Conservation (phyloP, 257 asterid species). For the Phtheirospermum japonicum region DNA sequence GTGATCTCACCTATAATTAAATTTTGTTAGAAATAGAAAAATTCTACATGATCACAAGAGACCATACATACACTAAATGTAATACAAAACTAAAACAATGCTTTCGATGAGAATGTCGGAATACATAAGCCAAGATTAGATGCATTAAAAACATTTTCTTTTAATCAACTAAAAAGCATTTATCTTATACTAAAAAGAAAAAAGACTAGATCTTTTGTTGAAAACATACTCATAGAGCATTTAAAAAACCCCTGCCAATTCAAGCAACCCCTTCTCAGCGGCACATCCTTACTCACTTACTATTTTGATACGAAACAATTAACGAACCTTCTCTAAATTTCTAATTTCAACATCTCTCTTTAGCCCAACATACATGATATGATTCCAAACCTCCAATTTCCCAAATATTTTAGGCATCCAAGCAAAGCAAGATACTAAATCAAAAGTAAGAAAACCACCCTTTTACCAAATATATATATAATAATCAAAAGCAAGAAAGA, state of each 20-base stretch:
- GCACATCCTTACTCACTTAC: not conserved
- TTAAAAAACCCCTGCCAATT: too few species aligned
- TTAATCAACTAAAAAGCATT: not conserved
- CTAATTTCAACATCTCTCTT: not conserved
- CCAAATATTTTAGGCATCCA: conserved; percentile 28
- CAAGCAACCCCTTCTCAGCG: conserved; percentile 30
- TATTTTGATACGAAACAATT: conserved; percentile 33
- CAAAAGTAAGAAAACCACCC: too few species aligned
- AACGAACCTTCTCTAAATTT: not conserved
- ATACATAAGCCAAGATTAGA: conserved; percentile 1
- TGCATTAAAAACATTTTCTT: not conserved
- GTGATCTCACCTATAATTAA: not conserved
- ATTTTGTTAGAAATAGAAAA: not conserved
- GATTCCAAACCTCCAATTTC: conserved; percentile 24
- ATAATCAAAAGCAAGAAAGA: not conserved
- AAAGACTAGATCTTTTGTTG: too few species aligned
- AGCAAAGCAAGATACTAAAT: not conserved
- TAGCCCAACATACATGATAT: not conserved
- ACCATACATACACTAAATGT: not conserved
- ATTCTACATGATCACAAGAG: not conserved
- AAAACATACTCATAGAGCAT: too few species aligned
- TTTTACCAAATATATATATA: too few species aligned
- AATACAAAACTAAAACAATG: not conserved
- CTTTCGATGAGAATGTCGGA: not conserved
- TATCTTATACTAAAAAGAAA: not conserved